A percentile compares a stretch with the other conserved stretches of the same genome.
These are phyloP conservation scores for Arthroderma sp. DNA, from an alignment of 2,329 filamentous ascomycete genomes.

Conservation along the genomic window DNA sequence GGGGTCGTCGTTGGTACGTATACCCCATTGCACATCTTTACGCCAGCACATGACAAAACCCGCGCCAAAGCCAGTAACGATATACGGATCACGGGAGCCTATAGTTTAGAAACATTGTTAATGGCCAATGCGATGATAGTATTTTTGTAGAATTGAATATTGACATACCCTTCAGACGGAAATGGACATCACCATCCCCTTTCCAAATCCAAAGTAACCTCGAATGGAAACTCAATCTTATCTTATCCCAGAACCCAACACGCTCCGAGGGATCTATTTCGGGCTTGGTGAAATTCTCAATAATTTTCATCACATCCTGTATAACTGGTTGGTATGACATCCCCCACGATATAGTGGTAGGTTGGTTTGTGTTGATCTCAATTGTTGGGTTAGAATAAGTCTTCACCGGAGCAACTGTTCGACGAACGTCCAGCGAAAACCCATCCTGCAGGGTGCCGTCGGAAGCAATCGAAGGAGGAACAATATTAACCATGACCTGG, in stretches of 20 bases:
- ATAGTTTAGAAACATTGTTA: conserved; percentile 5
- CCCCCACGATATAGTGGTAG: conserved; percentile 92
- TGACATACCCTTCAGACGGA: conserved; percentile 66
- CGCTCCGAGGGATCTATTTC: conserved; percentile 86
- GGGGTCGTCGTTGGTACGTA: conserved; percentile 75
- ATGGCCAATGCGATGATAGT: conserved; percentile 6
- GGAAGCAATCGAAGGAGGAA: conserved; percentile 54
- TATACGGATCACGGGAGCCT: conserved; percentile 78
- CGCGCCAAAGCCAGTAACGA: conserved; percentile 80
- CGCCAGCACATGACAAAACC: conserved; percentile 99
- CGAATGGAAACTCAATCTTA: conserved; percentile 86
- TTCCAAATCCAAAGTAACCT: conserved; percentile 82
- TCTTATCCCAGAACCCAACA: conserved; percentile 98
- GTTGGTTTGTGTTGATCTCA: conserved; percentile 83
- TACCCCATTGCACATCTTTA: conserved; percentile 77
- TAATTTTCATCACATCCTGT: conserved; percentile 99
- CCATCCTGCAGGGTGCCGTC: conserved; percentile 48
- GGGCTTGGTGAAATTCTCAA: conserved; percentile 94
- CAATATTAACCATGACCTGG: conserved; percentile 68
- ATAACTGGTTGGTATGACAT: conserved; percentile 96
- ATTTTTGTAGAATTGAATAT: background rate
- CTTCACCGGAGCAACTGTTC: conserved; percentile 90
- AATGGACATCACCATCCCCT: conserved; percentile 86
- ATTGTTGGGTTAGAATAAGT: conserved; percentile 87
- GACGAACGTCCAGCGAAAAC: conserved; percentile 74